Base-by-base conservation (phyloP, 176 grass and related monocot genomes). In the Phoenix roebelenii region DNA sequence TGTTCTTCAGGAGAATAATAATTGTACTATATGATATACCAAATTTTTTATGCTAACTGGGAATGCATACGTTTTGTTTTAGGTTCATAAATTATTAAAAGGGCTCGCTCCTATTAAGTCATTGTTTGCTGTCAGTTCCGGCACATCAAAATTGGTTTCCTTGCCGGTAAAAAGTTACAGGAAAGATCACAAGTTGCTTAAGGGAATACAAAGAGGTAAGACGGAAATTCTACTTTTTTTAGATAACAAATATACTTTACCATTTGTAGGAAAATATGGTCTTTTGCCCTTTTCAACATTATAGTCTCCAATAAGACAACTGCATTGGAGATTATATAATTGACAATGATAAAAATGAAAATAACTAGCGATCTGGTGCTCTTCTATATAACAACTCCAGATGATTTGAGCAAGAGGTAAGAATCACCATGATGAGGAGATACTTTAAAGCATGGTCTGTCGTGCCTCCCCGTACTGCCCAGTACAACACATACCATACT, bases 191-290 rank as follows among this genome's bases (percentile, higher is more conserved):
- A 98, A 98, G 50, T 85, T 98, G 75, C 79, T 98, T 20, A 98
- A 92, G 76, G 93, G 93, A 73, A 73, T 98, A 70, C 93, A 98
- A 72, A 98, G 93, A 79, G 93, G 93, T 98, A 88, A 80, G 16
- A 50, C 28, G 51, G 16, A 65, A 61, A 23, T 50, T 44, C 26
- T 72, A 65, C 10, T 62, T 2, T 9, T 66, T 54, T 22, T 50
- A 54, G 18, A 5, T 7, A 3, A 30, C 7, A 60, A 22, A 60
- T 71, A 30, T 17, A 23, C 35, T 12, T 12, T 44, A 44, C 10
- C 35, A 44, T 44, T 44, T 44, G 35, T 44, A 12, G 10, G 35
- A 44, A 44, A 44, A 44, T 44, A 44, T 44, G 7, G 10, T 44
- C 35, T 44, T 44, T 44, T 44, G 12, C 9, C 35, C 35, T 14